Base-by-base conservation (phyloP, 2,329 filamentous ascomycete species). In the Exserohilum rostratum region DNA sequence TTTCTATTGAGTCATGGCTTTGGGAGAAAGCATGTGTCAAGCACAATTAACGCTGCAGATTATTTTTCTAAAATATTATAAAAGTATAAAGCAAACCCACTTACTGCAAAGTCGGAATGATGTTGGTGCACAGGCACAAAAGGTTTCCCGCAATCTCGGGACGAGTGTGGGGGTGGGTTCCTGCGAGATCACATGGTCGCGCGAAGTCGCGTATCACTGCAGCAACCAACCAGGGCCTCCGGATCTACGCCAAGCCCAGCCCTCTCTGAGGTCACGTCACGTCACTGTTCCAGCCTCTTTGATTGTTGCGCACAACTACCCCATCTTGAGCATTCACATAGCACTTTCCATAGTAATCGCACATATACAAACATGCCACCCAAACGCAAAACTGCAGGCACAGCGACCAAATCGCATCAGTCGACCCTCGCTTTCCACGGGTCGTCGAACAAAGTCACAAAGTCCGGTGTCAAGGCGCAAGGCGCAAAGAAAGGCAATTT, bases 381-480 rank as follows among this genome's bases (percentile, higher is more conserved):
- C 15, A 80, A 79, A 62, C 74, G 78, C 46, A 71, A 73, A 61
- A 64, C 69, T 39, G 68, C 76, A 25, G 71, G 77, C 44, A 67
- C 78, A 35, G 67, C 78, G 56, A 72, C 78, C 61, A 81, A 83
- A 64, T 72, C 79, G n/a, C 82, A 80, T 29, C 84, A 87, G 72
- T 78, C 82, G 6, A 87, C 83, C n/a, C 82, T 89, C 63, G 83
- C 85, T 34, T 89, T 89, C 77, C 81, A 84, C 62, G 77, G 79
- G 57, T 78, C 80, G 50, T 78, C 80, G 33, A 78, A 77, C 60
- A 80, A 81, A 74, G 79, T 88, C 63, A 87, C 85, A 50, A 89
- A 89, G 72, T 77, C 83, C 12, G 62, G 68, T 40, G 68, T 78
- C 35, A 74, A 64, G 73, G 50, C 64, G 37, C 62, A 65, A 56